Conservation (phyloP, 2,329 filamentous ascomycete species). For the Parafenestella ontariensis region DNA sequence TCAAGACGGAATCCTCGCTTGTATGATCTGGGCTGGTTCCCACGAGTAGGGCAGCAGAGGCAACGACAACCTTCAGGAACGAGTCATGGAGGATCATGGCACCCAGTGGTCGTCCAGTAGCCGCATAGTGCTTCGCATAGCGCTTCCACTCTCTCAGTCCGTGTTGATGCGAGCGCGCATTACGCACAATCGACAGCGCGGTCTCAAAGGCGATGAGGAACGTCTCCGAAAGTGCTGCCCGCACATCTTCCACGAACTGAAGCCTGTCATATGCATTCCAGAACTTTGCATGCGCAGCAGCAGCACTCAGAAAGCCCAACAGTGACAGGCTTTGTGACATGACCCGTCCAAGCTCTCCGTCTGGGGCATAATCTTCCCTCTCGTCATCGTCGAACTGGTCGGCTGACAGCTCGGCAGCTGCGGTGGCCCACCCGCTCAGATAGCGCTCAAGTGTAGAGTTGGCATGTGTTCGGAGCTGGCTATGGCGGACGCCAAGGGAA, state of each 20-base stretch:
- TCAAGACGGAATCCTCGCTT: conserved; percentile 71
- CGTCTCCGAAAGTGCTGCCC: conserved; percentile 77
- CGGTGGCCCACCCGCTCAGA: conserved; percentile 71
- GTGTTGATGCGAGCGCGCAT: conserved; percentile 71
- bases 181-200: conserved; percentile 87
- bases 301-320: conserved; percentile 88
- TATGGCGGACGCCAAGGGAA: conserved; percentile 77
- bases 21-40: conserved; percentile 64
- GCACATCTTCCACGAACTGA: conserved; percentile 73
- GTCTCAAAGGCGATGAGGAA: conserved; percentile 89
- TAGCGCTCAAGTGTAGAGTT: conserved; percentile 74
- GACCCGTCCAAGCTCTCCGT: conserved; percentile 66
- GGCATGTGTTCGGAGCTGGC: conserved; percentile 70
- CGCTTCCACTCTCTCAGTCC: conserved; percentile 85
- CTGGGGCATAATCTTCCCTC: conserved; percentile 55
- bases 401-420: conserved; percentile 63
- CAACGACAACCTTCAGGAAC: conserved; percentile 84
- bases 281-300: conserved; percentile 77
- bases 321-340: conserved; percentile 83
- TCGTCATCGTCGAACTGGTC: conserved; percentile 64
- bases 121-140: conserved; percentile 82
- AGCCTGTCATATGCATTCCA: conserved; percentile 80
- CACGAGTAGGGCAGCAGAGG: conserved; percentile 76
- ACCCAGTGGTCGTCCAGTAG: conserved; percentile 79
- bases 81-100: conserved; percentile 90